Percentiles rank a stretch among this genome's conserved stretches.
These are phyloP conservation scores for Monilinia fructigena DNA, from an alignment of 2,329 filamentous ascomycete species.

Conservation along the genomic window DNA sequence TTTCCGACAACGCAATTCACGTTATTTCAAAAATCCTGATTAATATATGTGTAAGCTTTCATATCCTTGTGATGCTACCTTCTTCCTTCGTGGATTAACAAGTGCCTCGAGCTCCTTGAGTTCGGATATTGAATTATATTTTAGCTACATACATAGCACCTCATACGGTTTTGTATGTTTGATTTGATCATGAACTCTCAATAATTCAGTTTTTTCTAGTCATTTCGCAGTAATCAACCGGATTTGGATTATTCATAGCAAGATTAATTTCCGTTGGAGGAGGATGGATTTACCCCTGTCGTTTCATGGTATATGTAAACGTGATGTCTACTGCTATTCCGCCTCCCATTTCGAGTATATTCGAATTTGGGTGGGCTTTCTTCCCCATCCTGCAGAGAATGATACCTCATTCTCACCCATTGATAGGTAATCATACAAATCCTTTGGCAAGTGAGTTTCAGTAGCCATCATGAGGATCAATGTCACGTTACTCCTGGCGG, in stretches of 20 bases:
- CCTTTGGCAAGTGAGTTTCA: neutral
- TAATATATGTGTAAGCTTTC: neutral
- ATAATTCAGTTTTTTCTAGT: neutral
- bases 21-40: neutral
- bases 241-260: neutral
- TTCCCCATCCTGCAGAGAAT: neutral
- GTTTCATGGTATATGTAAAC: neutral
- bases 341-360: neutral
- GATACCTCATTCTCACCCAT: neutral
- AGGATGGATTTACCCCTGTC: neutral
- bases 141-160: neutral
- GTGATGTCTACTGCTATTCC: neutral
- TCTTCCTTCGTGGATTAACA: neutral
- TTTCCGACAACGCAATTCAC: neutral
- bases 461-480: neutral
- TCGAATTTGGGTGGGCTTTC: neutral
- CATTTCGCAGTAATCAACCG: neutral
- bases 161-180: neutral
- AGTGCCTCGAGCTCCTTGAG: neutral
- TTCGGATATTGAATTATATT: neutral
- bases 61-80: neutral
- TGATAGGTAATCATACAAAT: neutral
- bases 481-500: neutral
- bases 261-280: neutral
- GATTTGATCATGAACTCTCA: neutral